Base-by-base conservation (phyloP, 176 grass and related monocot genomes). In the Saccharum spontaneum region DNA sequence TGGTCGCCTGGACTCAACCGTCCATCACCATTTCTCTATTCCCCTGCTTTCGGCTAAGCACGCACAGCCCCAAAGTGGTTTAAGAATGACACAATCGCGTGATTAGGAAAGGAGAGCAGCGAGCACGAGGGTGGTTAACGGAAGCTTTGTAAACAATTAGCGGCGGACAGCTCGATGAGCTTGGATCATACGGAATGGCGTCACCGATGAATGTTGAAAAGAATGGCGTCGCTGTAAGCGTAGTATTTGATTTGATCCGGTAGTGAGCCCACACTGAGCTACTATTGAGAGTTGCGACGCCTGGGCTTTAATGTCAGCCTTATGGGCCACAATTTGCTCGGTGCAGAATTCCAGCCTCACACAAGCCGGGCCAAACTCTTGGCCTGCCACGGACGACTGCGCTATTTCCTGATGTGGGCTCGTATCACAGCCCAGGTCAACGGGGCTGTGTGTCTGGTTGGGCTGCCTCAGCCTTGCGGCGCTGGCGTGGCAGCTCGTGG, bases 181-280 rank as follows among this genome's bases (percentile, higher is more conserved):
- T 63, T 76, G 71, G 73, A 76, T 20, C 71, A 76, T 15, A 40
- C 40, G 49, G 41, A 77, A 31, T 85, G 39, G 62, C 63, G 69
- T 17, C 65, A 46, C 10, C 44, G 55, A 52, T 40, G 10, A 43
- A 73, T 20, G n/a, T 15, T 12, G 15, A 10, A n/a, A 7, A n/a
- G 22, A 79, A 34, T 69, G 45, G 69, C 49, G 26, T 17, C 86
- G 83, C 39, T 70, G 64, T 33, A 15, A 24, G 38, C 22, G 49
- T 26, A 15, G n/a, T 43, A 7, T 46, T 73, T 36, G 67, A 57
- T 72, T 46, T 46, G 4, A 26, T 55, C 5, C n/a, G 3, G 30
- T 40, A n/a, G 54, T 64, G 52, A 11, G 50, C 16, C 15, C 38
- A 15, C 2, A n/a, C 41, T 6, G 65, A 40, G 23, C 57, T 31